Conservation (phyloP, 2,329 filamentous ascomycete genomes). For the Xylariaceae sp. region DNA sequence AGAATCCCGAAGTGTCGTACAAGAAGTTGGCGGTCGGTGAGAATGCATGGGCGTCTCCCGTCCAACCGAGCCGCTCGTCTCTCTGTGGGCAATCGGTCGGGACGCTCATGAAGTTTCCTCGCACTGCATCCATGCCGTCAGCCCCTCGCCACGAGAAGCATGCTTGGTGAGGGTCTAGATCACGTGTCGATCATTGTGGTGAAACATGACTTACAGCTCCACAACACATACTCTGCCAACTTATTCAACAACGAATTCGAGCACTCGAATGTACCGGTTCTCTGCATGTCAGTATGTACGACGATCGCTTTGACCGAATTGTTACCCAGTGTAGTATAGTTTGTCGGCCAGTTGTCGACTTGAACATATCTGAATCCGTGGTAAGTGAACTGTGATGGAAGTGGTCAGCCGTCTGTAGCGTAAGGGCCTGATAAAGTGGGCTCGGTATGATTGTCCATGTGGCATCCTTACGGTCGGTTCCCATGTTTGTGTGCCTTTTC, state of each 20-base stretch:
- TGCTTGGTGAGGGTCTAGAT: not conserved
- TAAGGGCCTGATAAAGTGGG: not conserved
- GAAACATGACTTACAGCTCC: conserved; percentile 38
- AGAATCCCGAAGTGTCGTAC: conserved; percentile 49
- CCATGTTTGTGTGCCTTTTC: conserved; percentile 52
- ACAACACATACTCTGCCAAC: conserved; percentile 51
- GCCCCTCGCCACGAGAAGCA: no score
- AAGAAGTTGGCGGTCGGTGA: conserved; percentile 48
- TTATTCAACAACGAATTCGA: conserved; percentile 50
- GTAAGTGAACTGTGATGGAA: conserved; percentile 38
- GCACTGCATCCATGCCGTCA: conserved; percentile 31
- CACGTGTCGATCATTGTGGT: not conserved
- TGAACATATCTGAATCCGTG: conserved; percentile 50
- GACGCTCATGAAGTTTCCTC: conserved; percentile 54
- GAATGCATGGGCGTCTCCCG: conserved; percentile 45
- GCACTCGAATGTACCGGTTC: conserved; percentile 47
- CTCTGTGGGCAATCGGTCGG: conserved; percentile 50
- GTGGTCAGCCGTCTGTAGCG: not conserved
- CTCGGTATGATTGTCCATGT: no score
- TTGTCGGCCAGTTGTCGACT: conserved; percentile 37
- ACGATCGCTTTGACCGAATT: conserved; percentile 35
- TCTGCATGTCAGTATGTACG: conserved; percentile 50
- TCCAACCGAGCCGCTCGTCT: conserved; percentile 49
- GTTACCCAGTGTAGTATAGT: conserved; percentile 25
- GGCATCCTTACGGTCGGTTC: conserved; percentile 31